These are phyloP conservation scores for Acanthamoeba triangularis DNA, from an alignment of 208 protist species.

Conservation along the genomic window DNA sequence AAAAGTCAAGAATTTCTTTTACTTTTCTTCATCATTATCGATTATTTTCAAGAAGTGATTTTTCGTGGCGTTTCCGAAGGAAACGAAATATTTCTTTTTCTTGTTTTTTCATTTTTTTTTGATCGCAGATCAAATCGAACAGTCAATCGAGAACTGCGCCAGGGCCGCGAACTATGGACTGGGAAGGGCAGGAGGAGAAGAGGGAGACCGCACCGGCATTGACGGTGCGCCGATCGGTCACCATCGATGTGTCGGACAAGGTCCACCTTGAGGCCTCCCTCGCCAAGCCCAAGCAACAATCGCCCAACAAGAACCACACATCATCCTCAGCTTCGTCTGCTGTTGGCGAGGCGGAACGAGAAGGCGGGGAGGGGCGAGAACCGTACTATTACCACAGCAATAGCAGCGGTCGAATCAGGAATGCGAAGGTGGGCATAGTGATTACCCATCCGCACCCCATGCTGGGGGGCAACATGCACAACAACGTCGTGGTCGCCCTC, in stretches of 20 bases:
- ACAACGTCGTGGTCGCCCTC: constrained; percentile 59
- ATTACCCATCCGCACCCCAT: constrained; percentile 61
- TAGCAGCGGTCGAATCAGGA: background rate
- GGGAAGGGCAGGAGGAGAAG: constrained; percentile 5
- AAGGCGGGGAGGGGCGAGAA: background rate
- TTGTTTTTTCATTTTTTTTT: no score
- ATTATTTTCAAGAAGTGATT: background rate
- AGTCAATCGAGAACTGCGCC: no score
- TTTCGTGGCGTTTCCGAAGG: background rate
- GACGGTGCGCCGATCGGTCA: background rate
- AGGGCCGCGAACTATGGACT: background rate
- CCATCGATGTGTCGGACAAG: constrained; percentile 39
- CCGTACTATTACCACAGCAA: background rate
- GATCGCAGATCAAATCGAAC: no score
- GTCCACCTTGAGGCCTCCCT: constrained; percentile 13
- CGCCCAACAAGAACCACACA: background rate
- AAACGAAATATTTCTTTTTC: no score
- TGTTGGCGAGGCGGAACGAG: background rate
- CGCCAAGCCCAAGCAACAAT: background rate
- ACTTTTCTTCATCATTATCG: background rate
- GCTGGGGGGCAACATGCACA: constrained; percentile 69
- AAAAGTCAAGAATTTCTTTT: no score
- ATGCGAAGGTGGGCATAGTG: constrained; percentile 32
- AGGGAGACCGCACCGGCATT: background rate
- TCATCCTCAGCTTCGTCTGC: background rate